Evolutionary conservation across 192 early-diverging fungal species (phyloP).

Genomic region (Coemansia sp.): DNA sequence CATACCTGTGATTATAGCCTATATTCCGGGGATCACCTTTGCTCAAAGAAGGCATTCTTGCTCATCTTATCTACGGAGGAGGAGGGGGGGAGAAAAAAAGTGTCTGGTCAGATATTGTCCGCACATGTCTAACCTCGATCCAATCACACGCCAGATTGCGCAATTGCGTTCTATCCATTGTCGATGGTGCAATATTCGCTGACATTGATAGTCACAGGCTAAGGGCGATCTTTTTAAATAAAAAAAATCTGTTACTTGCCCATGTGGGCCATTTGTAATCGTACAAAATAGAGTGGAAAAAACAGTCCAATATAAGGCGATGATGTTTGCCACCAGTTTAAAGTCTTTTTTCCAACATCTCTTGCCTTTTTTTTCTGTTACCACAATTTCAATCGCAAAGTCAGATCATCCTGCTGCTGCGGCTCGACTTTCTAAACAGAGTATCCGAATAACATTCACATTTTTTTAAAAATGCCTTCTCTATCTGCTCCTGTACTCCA

Average conservation of each 20-base stretch:
- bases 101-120: not conserved
- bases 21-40: not conserved
- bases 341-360: not conserved
- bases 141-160: constrained; percentile 6
- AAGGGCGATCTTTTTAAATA: not conserved
- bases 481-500: constrained; percentile 37
- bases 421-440: not conserved
- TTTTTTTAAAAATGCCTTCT: constrained; percentile 25
- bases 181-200: constrained; percentile 4
- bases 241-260: not conserved
- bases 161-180: constrained; percentile 1
- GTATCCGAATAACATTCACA: not conserved
- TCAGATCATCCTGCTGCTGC: not conserved
- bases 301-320: not conserved
- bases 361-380: not conserved
- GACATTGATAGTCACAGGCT: not conserved
- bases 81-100: not conserved
- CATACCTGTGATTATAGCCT: constrained; percentile 13
- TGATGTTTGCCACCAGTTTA: not conserved
- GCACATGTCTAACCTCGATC: not conserved
- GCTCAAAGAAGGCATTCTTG: not conserved
- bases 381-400: not conserved
- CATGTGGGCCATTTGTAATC: not conserved
- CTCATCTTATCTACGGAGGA: not conserved
- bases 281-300: not conserved